Base-by-base conservation (phyloP, 192 early-diverging fungal genomes). In the Coemansia sp. region DNA sequence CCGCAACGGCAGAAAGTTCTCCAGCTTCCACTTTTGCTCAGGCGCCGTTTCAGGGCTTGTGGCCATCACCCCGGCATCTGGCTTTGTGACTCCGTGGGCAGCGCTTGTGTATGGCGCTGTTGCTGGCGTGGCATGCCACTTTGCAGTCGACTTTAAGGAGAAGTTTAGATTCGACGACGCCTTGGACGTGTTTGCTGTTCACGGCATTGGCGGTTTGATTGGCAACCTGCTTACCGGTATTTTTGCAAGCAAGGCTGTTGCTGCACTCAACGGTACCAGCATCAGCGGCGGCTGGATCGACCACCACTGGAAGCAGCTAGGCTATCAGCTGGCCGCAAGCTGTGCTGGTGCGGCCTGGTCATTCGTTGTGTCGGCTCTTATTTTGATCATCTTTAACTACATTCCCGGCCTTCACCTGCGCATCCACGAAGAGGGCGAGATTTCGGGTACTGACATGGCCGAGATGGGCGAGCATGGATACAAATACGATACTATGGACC, bases 11-110 rank as follows among this genome's bases (percentile, higher is more conserved):
- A 83, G 79, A 53, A 93, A 93, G 79, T 85, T 95, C 23, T 96
- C 95, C 10, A 91, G 88, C 42, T 84, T 99, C 53, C 93, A 91
- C 20, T 96, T 93, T 77, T 98, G 96, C 81, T 95, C 93, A 14
- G 96, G 96, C 53, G 94, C 91, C 14, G 87, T 99, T 23, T 85
- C 94, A 35, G 97, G 92, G 14, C 72, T 99, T 35, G 97, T 96
- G 7, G 89, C 92, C 29, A 95, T 97, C 61, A 97, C 97, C 9
- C 95, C 97, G 0, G 93, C 84, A 34, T 88, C 92, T 17, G 97
- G 94, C 9, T 97, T 85, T 67, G 93, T 99, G 42, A 82, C 87
- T 2, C 89, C 91, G 5, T 90, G 89, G 72, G 85, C 94, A n/a
- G 79, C 88, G 46, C 76, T 95, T 34, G 88, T 92, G 3, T 92